Evolutionary conservation across 164 flowering plant species (phyloP).

Genomic region (Pachysandra terminalis): DNA sequence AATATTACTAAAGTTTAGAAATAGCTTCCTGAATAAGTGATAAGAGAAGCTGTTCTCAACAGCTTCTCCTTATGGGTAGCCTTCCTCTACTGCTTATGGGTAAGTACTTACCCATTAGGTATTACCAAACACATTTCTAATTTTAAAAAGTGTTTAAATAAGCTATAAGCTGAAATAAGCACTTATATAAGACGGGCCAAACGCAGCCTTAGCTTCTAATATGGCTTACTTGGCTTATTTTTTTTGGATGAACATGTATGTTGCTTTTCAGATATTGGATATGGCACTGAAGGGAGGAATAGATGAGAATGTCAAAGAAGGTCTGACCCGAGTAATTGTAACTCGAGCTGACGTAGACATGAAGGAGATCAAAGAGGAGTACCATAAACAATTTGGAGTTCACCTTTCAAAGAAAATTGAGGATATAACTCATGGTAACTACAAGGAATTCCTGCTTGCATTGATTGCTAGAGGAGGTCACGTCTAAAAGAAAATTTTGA

Average conservation of each 20-base stretch:
- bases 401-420: slow-evolving; percentile 45
- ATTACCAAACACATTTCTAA: no score
- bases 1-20: no score
- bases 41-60: no score
- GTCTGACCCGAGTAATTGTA: slow-evolving; percentile 56
- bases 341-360: slow-evolving; percentile 63
- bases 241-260: not conserved
- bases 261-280: slow-evolving; percentile 45
- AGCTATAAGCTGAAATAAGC: no score
- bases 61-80: no score
- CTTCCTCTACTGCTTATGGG: no score
- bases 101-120: no score
- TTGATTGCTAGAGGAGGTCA: slow-evolving; percentile 40
- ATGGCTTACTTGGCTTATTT: not conserved
- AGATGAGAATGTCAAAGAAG: slow-evolving; percentile 53
- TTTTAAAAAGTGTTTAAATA: no score
- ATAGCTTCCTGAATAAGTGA: no score
- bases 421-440: slow-evolving; percentile 50
- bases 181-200: no score
- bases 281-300: slow-evolving; percentile 31
- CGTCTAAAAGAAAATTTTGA: slow-evolving; percentile 13
- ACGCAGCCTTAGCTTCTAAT: no score
- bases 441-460: slow-evolving; percentile 64
- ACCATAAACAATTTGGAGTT: slow-evolving; percentile 33
- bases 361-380: slow-evolving; percentile 56